These are phyloP conservation scores for Melastoma malabathricum DNA, from an alignment of 345 rosid species.

Conservation along the genomic window DNA sequence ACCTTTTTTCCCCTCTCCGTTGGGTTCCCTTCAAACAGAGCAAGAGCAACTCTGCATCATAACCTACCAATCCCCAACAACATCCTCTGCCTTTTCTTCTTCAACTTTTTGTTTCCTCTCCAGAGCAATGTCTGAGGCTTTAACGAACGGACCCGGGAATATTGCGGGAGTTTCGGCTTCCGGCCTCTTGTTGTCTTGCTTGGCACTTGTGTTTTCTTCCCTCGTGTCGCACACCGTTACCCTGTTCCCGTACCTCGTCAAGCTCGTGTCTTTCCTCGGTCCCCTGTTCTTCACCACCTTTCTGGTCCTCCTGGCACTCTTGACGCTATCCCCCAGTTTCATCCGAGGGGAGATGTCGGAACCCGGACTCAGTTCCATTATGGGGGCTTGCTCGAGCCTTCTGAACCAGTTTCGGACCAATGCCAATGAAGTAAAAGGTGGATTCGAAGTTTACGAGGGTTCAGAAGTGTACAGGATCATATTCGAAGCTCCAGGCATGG, in stretches of 20 bases:
- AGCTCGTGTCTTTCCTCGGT: slow-evolving; percentile 63
- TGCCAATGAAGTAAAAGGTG: slow-evolving; percentile 19
- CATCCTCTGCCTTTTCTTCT: neutral
- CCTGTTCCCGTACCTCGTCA: slow-evolving; percentile 62
- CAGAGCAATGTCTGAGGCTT: slow-evolving; percentile 6
- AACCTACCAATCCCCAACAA: too few species aligned
- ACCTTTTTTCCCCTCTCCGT: too few species aligned
- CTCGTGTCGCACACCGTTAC: slow-evolving; percentile 29
- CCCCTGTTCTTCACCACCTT: slow-evolving; percentile 76
- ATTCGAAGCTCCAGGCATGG: slow-evolving; percentile 16
- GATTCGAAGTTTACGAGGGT: slow-evolving; percentile 22
- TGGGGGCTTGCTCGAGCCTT: slow-evolving; percentile 13
- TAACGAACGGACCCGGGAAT: too few species aligned
- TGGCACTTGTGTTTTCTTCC: neutral
- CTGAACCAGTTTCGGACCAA: slow-evolving; percentile 26
- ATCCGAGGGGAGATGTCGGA: slow-evolving; percentile 9
- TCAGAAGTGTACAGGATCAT: slow-evolving; percentile 56
- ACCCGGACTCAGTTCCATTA: slow-evolving; percentile 17
- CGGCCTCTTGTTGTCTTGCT: neutral
- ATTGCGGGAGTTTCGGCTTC: neutral
- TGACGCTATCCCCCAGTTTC: slow-evolving; percentile 31
- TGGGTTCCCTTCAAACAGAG: too few species aligned
- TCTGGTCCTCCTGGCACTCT: slow-evolving; percentile 49
- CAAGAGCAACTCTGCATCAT: too few species aligned
- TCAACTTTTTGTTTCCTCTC: neutral